Base-by-base conservation (phyloP, 2,329 filamentous ascomycete genomes). In the Pseudocercospora cruenta region DNA sequence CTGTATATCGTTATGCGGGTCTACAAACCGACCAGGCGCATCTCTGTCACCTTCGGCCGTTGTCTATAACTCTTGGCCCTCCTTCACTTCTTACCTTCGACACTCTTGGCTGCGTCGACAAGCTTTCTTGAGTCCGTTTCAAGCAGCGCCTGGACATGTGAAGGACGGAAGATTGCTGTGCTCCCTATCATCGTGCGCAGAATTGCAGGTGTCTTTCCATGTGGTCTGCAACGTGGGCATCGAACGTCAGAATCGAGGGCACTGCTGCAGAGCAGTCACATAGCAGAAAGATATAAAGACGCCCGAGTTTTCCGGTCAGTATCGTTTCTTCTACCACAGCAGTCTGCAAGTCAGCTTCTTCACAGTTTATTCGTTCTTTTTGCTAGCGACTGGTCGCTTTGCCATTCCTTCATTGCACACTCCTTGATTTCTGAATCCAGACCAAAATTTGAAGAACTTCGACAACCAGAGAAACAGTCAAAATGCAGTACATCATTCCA, bases 401-500 rank as follows among this genome's bases (percentile, higher is more conserved):
- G 24, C 54, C 43, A 55, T 67, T 55, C 24, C 24, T 65, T 59
- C 36, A 58, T 43, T 22, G 28, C 58, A 59, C 51, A 54, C 55
- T 62, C 54, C 49, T 45, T 65, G 19, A 45, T 24, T 57, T 12
- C 51, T 47, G 36, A 19, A 28, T 1, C 14, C 43, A 14, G 10
- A 10, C 10, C 53, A 14, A 31, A 9, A 22, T 16, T 58, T 39
- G 54, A 19, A 61, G 24, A 26, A 36, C 49, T 21, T 58, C 26
- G 39, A 67, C 31, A 26, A 63, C 8, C 24, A 43, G 28, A 26
- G 24, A 10, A 51, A 36, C 63, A 49, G 8, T 33, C 28, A 67
- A 53, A 26, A 70, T 69, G 69, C 67, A 67, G 59, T 65, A 66
- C 61, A 58, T 66, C 26, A 47, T 68, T 21, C 64, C 63, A 49